Evolutionary conservation across 768 basidiomycete species (phyloP), one percentile per base, ranked within the genome.

Genomic region (Symmetrospora coprosmae): DNA sequence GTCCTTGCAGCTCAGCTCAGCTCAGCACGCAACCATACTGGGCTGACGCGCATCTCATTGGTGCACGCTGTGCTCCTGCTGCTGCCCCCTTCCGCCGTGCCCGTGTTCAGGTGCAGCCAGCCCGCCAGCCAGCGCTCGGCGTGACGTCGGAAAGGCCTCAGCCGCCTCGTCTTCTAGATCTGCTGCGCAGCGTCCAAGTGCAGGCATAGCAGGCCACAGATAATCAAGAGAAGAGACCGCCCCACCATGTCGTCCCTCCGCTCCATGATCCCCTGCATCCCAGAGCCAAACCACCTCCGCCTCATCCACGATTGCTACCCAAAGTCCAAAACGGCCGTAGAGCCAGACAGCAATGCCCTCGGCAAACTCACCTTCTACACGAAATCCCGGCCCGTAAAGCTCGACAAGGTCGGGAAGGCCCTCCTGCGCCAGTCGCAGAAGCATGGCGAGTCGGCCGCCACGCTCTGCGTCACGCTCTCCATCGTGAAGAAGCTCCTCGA

Each of bases 401-500:
- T 58, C 43, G 43, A 25, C 13, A 58, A 58, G 46, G 55, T 58
- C n/a, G 37, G 55, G 6, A 58, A 43, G 33, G 55, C 37, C 5
- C 23, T 58, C 4, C 55, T 58, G 21, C 7, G 17, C 8, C 5
- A 38, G 37, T 40, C 33, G 5, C 34, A 53, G 33, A 53, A 40
- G 37, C 31, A 43, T 43, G 4, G 28, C 39, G 43, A 45, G 14
- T 14, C 55, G 8, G 39, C 30, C 19, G 39, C 25, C 21, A 27
- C 37, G 34, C 52, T 39, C 37, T 41, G 34, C 38, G 31, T 55
- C 37, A 41, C 39, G 4, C 55, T 58, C 2, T n/a, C 55, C 16
- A 58, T 58, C 19, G 39, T 47, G 25, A 58, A 38, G 37, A 58
- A 58, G 30, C 55, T 58, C 13, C 55, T 58, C 13, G 55, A 43